Evolutionary conservation across 83 land plant genomes (phyloP).

Genomic region (Isoetes engelmannii): DNA sequence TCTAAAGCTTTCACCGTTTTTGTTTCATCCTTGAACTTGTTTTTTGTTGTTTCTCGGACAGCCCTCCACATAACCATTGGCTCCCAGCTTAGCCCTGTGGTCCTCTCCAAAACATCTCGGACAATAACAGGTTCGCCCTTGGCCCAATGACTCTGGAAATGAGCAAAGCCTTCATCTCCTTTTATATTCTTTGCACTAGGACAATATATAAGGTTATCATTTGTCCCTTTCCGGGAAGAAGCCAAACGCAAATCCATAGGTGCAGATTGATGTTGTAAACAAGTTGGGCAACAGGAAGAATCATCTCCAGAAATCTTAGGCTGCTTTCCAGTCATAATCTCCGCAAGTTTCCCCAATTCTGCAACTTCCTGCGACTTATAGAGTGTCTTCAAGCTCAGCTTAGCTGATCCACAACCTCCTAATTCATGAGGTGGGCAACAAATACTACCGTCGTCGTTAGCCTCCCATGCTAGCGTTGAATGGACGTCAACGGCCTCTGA

Average conservation of each 20-base stretch:
- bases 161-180: conserved; percentile 33
- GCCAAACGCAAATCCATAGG: conserved; percentile 43
- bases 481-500: too few species aligned
- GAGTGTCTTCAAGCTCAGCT: conserved; percentile 4
- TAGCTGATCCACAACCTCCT: conserved; percentile 25
- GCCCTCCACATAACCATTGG: conserved; percentile 99
- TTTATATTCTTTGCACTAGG: conserved; percentile 38
- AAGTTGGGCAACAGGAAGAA: background rate
- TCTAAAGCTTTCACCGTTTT: conserved; percentile 64
- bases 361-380: background rate
- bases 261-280: conserved; percentile 3
- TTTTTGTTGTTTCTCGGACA: conserved; percentile 44
- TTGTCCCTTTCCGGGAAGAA: conserved; percentile 35
- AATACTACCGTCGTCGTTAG: background rate
- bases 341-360: background rate
- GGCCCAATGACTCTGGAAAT: conserved; percentile 73
- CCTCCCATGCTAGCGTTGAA: background rate
- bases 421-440: conserved; percentile 21
- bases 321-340: background rate
- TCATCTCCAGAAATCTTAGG: background rate
- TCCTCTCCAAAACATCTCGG: conserved; percentile 43
- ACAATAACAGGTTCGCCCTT: conserved; percentile 87
- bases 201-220: conserved; percentile 55
- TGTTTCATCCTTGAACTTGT: conserved; percentile 37
- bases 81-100: conserved; percentile 91